Evolutionary conservation across 1,139 yeast genomes (phyloP), one percentile per base, ranked within the genome.

Genomic region (Yamadazyma sp.): DNA sequence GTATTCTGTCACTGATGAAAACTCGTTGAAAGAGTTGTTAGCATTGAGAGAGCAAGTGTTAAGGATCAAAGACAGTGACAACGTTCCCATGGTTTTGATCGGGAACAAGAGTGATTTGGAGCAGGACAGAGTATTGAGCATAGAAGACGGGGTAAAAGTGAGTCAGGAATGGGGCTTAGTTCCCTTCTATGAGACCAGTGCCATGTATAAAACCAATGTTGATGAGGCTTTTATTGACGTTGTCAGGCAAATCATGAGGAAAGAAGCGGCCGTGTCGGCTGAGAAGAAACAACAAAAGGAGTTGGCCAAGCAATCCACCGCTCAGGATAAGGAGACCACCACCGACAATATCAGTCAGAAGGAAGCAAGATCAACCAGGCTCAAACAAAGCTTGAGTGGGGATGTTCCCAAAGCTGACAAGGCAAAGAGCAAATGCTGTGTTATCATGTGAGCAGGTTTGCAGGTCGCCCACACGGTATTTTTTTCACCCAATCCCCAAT

Each of bases 171-270:
- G 96, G 89, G 94, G 94, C 10, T 76, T 83, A 56, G 92, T 85
- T 6, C 91, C 96, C 15, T 92, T 91, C 60, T 87, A 87, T 62
- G 98, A 92, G 66, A 87, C 97, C 5, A 84, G 95, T 49, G 98
- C 98, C 30, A 85, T 89, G 76, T 79, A 86, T 51, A 86, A 87
- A 59, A 82, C 89, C 42, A 91, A 92, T 57, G 95, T 91, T 35
- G 95, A 86, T 54, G 92, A 85, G 53, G 95, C 96, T 2, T 92
- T 92, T 57, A 73, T 87, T 48, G 94, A 87, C 51, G 83, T 92
- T 36, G 97, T 92, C 6, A 76, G 96, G 61, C 94, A 86, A 53
- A 88, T 91, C 45, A 84, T 84, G 73, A 74, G 89, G 55, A 83
- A 81, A 51, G 94, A 85, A 58, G 79, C 80, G 9, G 73, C 70